Conservation (phyloP, 305 asterid species). For the Salvia sclarea region DNA sequence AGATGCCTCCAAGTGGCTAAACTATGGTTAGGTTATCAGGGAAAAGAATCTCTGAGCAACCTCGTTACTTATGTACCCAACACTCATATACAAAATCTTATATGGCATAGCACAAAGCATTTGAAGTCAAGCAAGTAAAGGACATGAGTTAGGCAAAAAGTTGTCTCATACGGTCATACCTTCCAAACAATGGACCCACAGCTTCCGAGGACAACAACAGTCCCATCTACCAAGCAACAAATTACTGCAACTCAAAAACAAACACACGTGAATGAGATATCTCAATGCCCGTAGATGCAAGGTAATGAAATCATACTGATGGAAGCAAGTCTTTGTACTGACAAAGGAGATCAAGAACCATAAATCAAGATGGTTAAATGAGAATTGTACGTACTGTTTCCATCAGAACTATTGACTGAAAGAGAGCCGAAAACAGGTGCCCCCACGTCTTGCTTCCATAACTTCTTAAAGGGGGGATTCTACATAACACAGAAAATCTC, state of each 20-base stretch:
- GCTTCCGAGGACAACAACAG: slow-evolving; percentile 51
- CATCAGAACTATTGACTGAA: slow-evolving; percentile 49
- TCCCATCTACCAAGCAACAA: slow-evolving; percentile 90
- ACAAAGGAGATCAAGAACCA: slow-evolving; percentile 18
- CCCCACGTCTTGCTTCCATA: slow-evolving; percentile 78
- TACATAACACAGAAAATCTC: slow-evolving; percentile 38
- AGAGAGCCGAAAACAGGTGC: slow-evolving; percentile 87
- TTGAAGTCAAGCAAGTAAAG: neutral
- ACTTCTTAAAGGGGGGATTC: slow-evolving; percentile 54
- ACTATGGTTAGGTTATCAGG: no score
- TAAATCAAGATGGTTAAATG: slow-evolving; percentile 14
- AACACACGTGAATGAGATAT: slow-evolving; percentile 27
- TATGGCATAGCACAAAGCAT: slow-evolving; percentile 4
- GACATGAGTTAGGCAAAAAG: slow-evolving; percentile 18
- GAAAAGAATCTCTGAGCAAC: slow-evolving; percentile 23
- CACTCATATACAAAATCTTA: neutral
- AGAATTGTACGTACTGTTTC: slow-evolving; percentile 51
- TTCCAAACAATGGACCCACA: slow-evolving; percentile 75
- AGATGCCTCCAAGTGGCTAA: slow-evolving; percentile 7
- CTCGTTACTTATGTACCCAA: neutral
- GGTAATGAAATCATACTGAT: neutral
- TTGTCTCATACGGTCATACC: slow-evolving; percentile 59
- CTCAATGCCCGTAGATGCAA: slow-evolving; percentile 23
- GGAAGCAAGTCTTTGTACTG: neutral
- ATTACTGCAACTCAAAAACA: slow-evolving; percentile 56